phyloP scores from a whole-genome alignment of 352 stramenopile genomes.

The Phytophthora melonis region DNA sequence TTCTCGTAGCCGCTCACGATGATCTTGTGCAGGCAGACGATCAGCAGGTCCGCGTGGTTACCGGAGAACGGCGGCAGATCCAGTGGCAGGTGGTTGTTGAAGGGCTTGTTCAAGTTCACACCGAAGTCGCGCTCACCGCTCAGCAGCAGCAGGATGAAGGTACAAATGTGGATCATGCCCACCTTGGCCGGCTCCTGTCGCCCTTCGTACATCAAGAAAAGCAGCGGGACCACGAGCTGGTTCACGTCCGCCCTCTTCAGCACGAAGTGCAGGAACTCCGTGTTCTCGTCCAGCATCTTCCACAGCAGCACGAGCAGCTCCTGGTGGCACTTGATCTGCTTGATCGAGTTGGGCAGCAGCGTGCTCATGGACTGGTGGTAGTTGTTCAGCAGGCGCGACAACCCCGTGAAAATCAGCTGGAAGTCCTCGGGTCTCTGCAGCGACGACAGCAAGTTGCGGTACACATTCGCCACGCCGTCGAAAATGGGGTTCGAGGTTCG shows the following conservation, averaged over 20 bases:
- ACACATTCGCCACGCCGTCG: slow-evolving; percentile 65
- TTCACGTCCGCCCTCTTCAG: slow-evolving; percentile 96
- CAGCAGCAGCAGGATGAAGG: slow-evolving; percentile 97
- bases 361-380: slow-evolving; percentile 95
- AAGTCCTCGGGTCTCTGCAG: slow-evolving; percentile 92
- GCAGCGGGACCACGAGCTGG: slow-evolving; percentile 82
- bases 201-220: slow-evolving; percentile 95
- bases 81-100: slow-evolving; percentile 94
- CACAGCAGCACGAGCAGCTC: slow-evolving; percentile 98
- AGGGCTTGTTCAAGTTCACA: slow-evolving; percentile 97
- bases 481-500: slow-evolving; percentile 48
- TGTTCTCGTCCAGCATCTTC: slow-evolving; percentile 99
- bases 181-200: slow-evolving; percentile 94
- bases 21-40: slow-evolving; percentile 98
- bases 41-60: slow-evolving; percentile 97
- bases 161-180: slow-evolving; percentile 98
- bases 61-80: slow-evolving; percentile 95
- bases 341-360: slow-evolving; percentile 94
- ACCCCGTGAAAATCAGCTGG: slow-evolving; percentile 92
- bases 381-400: slow-evolving; percentile 98
- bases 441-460: slow-evolving; percentile 70
- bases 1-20: slow-evolving; percentile 98
- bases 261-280: slow-evolving; percentile 94
- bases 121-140: slow-evolving; percentile 97
- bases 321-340: slow-evolving; percentile 97